Percentiles rank a stretch among this genome's conserved stretches.
Evolutionary conservation across 441 rosid species (phyloP).

Genomic region (Pelargonium cotyledonis): DNA sequence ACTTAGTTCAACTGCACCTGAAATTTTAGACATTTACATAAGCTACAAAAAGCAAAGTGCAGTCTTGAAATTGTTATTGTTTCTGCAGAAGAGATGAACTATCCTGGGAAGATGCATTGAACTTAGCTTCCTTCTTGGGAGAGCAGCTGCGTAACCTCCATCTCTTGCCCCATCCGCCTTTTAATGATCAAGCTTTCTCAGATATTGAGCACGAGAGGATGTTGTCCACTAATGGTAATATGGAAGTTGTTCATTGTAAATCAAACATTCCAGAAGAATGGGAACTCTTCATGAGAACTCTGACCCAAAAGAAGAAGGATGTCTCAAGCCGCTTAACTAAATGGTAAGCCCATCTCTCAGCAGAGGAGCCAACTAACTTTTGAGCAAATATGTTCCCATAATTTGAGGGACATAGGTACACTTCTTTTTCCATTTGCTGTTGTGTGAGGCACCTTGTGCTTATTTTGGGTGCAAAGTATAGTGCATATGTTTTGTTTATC

Average conservation of each 20-base stretch:
- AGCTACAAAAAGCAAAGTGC: slow-evolving; percentile 12
- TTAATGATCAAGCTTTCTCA: slow-evolving; percentile 31
- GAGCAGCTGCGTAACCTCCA: slow-evolving; percentile 76
- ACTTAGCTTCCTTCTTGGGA: slow-evolving; percentile 76
- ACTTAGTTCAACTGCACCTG: slow-evolving; percentile 10
- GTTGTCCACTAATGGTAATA: slow-evolving; percentile 21
- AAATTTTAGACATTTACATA: slow-evolving; percentile 9
- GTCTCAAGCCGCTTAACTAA: slow-evolving; percentile 45
- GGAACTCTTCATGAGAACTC: slow-evolving; percentile 48
- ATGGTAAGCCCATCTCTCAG: slow-evolving; percentile 40
- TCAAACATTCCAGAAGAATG: slow-evolving; percentile 61
- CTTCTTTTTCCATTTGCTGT: neutral
- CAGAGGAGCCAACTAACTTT: slow-evolving; percentile 3
- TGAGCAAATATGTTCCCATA: neutral
- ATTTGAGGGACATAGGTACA: neutral
- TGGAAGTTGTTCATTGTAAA: slow-evolving; percentile 25
- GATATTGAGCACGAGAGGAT: slow-evolving; percentile 26
- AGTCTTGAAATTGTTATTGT: slow-evolving; percentile 15
- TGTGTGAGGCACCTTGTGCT: slow-evolving; percentile 9
- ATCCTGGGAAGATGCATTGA: slow-evolving; percentile 49
- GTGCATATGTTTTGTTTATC: slow-evolving; percentile 5
- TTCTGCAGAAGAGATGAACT: slow-evolving; percentile 73
- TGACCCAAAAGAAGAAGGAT: slow-evolving; percentile 49
- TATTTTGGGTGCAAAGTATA: neutral
- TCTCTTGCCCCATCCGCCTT: slow-evolving; percentile 63